These are phyloP conservation scores for Pseudonitzschia pungens DNA, from an alignment of 108 stramenopile species.

Conservation along the genomic window DNA sequence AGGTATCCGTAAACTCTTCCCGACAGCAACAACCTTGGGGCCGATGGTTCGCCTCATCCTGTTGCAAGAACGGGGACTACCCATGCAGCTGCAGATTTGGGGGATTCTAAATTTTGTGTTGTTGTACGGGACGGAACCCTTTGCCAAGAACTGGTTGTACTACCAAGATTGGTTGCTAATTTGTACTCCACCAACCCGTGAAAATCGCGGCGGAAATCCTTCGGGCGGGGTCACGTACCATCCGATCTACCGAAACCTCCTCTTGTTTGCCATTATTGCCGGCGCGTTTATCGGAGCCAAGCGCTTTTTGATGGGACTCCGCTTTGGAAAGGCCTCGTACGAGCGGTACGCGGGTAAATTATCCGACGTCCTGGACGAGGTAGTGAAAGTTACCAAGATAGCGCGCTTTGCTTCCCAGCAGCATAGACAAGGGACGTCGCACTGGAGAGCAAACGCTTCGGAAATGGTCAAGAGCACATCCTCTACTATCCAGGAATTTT, in stretches of 20 bases:
- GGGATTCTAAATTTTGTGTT: slow-evolving; percentile 39
- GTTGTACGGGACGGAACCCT: background rate
- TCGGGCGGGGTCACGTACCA: slow-evolving; percentile 26
- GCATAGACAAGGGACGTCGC: background rate
- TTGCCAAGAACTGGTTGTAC: slow-evolving; percentile 41
- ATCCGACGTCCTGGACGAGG: slow-evolving; percentile 48
- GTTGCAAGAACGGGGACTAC: slow-evolving; percentile 44
- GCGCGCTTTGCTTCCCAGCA: slow-evolving; percentile 20
- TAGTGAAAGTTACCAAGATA: slow-evolving; percentile 47
- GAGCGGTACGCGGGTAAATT: slow-evolving; percentile 51
- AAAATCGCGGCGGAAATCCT: slow-evolving; percentile 46
- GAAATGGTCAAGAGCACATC: too few relatives aligned
- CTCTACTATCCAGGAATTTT: too few relatives aligned
- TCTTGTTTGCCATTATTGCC: slow-evolving; percentile 33
- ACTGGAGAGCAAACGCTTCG: too few relatives aligned
- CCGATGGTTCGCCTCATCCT: slow-evolving; percentile 51
- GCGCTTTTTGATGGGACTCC: slow-evolving; percentile 44
- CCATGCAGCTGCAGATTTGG: background rate
- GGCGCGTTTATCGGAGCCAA: slow-evolving; percentile 40
- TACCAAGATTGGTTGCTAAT: too few relatives aligned
- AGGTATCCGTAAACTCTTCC: too few relatives aligned
- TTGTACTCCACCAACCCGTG: slow-evolving; percentile 27
- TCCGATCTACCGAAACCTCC: background rate
- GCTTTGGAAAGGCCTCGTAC: slow-evolving; percentile 43
- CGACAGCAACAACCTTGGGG: slow-evolving; percentile 44